Base-by-base conservation (phyloP, 352 stramenopile species). In the Globisporangium parvum region DNA sequence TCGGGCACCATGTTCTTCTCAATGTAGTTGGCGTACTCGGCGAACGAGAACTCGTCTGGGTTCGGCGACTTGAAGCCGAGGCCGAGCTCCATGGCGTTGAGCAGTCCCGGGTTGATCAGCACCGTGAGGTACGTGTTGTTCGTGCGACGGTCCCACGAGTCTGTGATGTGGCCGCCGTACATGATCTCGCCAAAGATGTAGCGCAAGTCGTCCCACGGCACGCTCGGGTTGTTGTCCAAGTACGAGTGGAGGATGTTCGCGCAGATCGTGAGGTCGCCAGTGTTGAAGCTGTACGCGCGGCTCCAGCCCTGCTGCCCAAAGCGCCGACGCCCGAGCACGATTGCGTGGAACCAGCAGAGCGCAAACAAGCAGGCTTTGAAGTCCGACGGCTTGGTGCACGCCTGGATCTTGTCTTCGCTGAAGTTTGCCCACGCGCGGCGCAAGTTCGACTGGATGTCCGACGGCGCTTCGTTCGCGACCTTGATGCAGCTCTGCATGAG, bases 101-200 rank as follows among this genome's bases (percentile, higher is more conserved):
- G 77, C 44, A 98, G 63, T 2, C 71, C 79, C 1, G 81, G 71
- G 47, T 97, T 90, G 51, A 98, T 87, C 17, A 97, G 70, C 58
- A 97, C 87, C 15, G 73, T 69, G 50, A 98, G 64, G 63, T 98
- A 98, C 45, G 91, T 97, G 63, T 98, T 98, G 74, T 96, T 96
- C n/a, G 91, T 97, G 49, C 93, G 85, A 31, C 93, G 88, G 70
- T 98, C 93, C 93, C 93, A 98, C 11, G 93, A 87, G 58, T 98
- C 93, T 12, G 93, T 98, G 57, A 98, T 98, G 62, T 98, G 93
- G 11, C 93, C 93, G 35, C 93, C 93, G 71, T 98, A 98, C 93
- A 98, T 98, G 71, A 98, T 98, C 69, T 98, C 93, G 31, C 93
- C 93, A 64, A 98, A 98, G 45, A 98, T 88, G 64, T 98, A 98